Conservation (phyloP, 441 rosid species). For the Breynia disticha region DNA sequence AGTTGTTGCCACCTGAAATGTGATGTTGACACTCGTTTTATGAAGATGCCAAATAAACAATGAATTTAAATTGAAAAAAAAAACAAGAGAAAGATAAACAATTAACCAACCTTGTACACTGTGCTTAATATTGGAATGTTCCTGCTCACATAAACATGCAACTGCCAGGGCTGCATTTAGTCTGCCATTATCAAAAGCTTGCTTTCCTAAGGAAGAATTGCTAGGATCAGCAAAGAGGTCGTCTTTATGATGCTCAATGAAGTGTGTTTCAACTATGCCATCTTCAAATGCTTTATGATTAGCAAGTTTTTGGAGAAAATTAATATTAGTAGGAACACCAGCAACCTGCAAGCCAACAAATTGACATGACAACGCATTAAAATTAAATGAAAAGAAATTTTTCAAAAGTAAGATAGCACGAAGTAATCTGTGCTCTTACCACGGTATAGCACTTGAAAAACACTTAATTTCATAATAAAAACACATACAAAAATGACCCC, state of each 20-base stretch:
- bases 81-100: too few relatives aligned
- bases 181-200: conserved; percentile 38
- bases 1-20: conserved; percentile 39
- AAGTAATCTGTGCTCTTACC: not conserved
- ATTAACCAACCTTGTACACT: conserved; percentile 41
- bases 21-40: conserved; percentile 14
- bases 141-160: conserved; percentile 65
- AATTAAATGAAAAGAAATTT: too few relatives aligned
- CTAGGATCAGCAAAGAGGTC: conserved; percentile 65
- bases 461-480: not conserved
- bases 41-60: conserved; percentile 13
- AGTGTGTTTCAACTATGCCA: conserved; percentile 92
- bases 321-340: conserved; percentile 89
- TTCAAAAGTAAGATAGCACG: too few relatives aligned
- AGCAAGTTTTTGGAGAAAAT: conserved; percentile 73
- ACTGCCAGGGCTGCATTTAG: conserved; percentile 52
- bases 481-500: not conserved
- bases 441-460: not conserved
- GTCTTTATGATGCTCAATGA: conserved; percentile 68
- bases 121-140: conserved; percentile 33
- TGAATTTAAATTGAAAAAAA: conserved; percentile 8
- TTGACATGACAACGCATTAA: not conserved
- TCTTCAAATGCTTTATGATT: conserved; percentile 62
- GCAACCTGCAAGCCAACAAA: conserved; percentile 57
- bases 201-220: conserved; percentile 34